Conservation (phyloP, 306 rosid genomes). For the Cicer pinnatifidum region DNA sequence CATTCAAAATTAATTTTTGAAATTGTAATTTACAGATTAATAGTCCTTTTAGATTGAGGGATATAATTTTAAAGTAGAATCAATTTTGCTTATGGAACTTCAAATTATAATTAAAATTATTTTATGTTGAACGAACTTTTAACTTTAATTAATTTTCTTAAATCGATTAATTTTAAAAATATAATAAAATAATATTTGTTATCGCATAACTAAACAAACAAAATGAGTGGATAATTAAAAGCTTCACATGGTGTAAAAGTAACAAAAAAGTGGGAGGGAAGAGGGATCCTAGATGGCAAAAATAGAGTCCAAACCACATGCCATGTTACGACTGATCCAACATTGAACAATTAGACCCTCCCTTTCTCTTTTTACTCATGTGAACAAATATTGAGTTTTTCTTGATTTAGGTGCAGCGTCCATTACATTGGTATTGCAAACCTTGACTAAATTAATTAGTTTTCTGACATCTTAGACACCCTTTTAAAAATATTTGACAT, state of each 20-base stretch:
- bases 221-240: conserved; percentile 71
- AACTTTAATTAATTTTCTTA: too few species aligned
- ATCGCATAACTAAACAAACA: neutral
- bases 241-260: conserved; percentile 60
- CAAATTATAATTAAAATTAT: too few species aligned
- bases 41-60: too few species aligned
- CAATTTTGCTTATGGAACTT: too few species aligned
- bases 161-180: too few species aligned
- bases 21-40: too few species aligned
- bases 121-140: too few species aligned
- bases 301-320: conserved; percentile 46
- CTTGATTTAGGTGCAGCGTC: conserved; percentile 45
- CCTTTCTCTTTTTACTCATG: conserved; percentile 11
- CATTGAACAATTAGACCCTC: neutral
- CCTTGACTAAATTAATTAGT: conserved; percentile 7
- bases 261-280: conserved; percentile 36
- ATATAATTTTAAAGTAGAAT: too few species aligned
- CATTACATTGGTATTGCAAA: conserved; percentile 22
- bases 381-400: conserved; percentile 40
- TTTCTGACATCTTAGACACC: neutral
- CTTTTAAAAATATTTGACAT: conserved; percentile 8
- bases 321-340: conserved; percentile 40
- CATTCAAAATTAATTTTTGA: too few species aligned
- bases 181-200: too few species aligned
- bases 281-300: conserved; percentile 35